Evolutionary conservation across 352 stramenopile species (phyloP), one percentile per base, ranked within the genome.

Genomic region (Globisporangium barbulae): DNA sequence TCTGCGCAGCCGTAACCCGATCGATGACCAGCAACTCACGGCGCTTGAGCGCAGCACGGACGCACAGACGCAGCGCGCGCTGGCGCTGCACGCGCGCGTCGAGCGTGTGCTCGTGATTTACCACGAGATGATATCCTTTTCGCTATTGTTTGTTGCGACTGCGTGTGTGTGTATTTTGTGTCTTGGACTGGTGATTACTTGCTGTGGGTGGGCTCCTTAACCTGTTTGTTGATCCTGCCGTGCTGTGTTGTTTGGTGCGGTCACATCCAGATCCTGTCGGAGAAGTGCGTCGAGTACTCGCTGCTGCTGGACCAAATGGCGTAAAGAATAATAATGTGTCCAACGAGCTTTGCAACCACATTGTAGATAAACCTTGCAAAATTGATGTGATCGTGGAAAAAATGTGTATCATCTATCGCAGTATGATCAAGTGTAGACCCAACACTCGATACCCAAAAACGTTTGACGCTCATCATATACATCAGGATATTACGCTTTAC

Each of bases 261-360:
- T 53, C 30, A 74, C 70, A 63, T 91, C 52, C 74, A 84, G 69
- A 70, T 88, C 53, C 62, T 90, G 59, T 90, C 81, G 2, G 75
- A 86, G 67, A 90, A 90, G 61, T 88, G 75, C 58, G 81, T 88
- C 67, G 78, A 90, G 73, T 83, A 78, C 69, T 81, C 73, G 49
- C 57, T 71, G 12, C 53, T 90, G 35, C 65, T 90, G 58, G 75
- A 90, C 28, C 75, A 90, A 53, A 53, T 90, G 9, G 28, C 44
- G 30, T 53, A 47, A 13, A 47, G 17, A 21, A 8, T 28, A 28
- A 28, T 28, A 28, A 28, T 28, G 25, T 28, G 25, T 28, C 25
- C 25, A 28, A 28, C 25, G 25, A 28, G 25, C 25, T 28, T 28
- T 28, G 25, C 2, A 28, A 28, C 25, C 47, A 63, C 45, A 28